Percentiles rank a stretch among this genome's conserved stretches.
Conservation (phyloP, 2,329 filamentous ascomycete genomes). For the Drechslerella coelobrocha region DNA sequence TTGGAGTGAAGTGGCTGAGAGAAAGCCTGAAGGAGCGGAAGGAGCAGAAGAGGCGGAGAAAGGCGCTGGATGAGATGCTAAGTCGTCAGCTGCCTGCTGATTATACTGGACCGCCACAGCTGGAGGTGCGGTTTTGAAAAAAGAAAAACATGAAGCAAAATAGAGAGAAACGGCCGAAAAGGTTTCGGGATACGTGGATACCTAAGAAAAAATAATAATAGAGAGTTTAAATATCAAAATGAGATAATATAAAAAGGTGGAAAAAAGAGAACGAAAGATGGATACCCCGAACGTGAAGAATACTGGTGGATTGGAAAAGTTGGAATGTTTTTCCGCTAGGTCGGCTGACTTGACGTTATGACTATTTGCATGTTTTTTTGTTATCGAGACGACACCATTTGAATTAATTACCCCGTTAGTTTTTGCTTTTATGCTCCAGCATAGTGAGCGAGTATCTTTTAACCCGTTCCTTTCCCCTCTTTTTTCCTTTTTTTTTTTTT, state of each 20-base stretch:
- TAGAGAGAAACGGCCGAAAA: neutral
- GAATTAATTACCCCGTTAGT: neutral
- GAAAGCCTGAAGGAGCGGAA: constrained; percentile 40
- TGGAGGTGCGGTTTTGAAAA: neutral
- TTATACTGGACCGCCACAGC: neutral
- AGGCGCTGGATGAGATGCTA: constrained; percentile 16
- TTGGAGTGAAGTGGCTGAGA: constrained; percentile 32
- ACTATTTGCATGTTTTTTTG: constrained; percentile 5
- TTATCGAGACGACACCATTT: neutral
- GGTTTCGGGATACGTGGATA: neutral
- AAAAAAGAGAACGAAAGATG: too few relatives aligned
- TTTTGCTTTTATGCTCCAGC: constrained; percentile 1
- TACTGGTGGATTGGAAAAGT: too few relatives aligned
- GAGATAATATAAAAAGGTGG: too few relatives aligned
- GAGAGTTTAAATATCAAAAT: too few relatives aligned
- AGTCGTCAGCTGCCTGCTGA: constrained; percentile 9
- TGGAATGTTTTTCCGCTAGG: neutral
- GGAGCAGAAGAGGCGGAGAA: constrained; percentile 31
- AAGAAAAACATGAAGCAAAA: neutral
- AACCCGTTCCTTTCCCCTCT: neutral
- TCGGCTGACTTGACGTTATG: constrained; percentile 1
- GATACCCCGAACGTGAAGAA: too few relatives aligned
- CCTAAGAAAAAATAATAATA: too few relatives aligned
- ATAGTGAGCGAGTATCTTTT: constrained; percentile 5
- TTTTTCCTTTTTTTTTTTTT: neutral